phyloP scores from a whole-genome alignment of 805 yeast genomes.

The Pichia insulana region DNA sequence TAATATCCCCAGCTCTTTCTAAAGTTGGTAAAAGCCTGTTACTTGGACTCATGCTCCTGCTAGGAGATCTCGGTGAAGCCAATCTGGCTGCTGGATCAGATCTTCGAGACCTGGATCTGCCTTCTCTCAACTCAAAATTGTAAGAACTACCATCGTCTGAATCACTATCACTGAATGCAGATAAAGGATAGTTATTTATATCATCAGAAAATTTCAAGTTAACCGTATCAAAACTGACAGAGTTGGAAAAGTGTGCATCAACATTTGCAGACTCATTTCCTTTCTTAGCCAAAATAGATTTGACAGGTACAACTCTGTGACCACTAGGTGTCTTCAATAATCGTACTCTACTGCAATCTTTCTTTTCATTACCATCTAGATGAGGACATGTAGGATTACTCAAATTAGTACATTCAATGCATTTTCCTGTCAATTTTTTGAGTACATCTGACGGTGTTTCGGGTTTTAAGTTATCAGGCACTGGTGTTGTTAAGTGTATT shows the following conservation, averaged over 20 bases:
- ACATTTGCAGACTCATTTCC: not conserved
- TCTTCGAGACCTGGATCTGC: constrained; percentile 5
- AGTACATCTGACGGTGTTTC: constrained; percentile 14
- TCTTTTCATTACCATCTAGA: not conserved
- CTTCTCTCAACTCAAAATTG: not conserved
- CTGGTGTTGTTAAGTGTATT: constrained; percentile 15
- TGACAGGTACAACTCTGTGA: constrained; percentile 1
- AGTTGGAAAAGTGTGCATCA: constrained; percentile 10
- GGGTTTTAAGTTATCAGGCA: constrained; percentile 17
- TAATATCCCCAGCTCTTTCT: constrained; percentile 5
- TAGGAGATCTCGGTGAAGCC: constrained; percentile 7
- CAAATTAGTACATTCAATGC: constrained; percentile 6
- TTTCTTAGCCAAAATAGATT: constrained; percentile 11
- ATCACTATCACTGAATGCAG: constrained; percentile 14
- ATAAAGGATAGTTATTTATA: constrained; percentile 10
- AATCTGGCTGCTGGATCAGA: not conserved
- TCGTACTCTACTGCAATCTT: no score
- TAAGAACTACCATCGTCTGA: constrained; percentile 14
- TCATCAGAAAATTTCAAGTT: constrained; percentile 28
- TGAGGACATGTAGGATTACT: constrained; percentile 6
- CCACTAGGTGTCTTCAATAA: not conserved
- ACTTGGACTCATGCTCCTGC: constrained; percentile 18
- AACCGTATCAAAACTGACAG: constrained; percentile 48
- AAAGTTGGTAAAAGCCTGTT: not conserved
- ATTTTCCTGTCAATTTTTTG: constrained; percentile 7